Evolutionary conservation across 805 yeast genomes (phyloP).

Genomic region (Suhomyces pyralidae): DNA sequence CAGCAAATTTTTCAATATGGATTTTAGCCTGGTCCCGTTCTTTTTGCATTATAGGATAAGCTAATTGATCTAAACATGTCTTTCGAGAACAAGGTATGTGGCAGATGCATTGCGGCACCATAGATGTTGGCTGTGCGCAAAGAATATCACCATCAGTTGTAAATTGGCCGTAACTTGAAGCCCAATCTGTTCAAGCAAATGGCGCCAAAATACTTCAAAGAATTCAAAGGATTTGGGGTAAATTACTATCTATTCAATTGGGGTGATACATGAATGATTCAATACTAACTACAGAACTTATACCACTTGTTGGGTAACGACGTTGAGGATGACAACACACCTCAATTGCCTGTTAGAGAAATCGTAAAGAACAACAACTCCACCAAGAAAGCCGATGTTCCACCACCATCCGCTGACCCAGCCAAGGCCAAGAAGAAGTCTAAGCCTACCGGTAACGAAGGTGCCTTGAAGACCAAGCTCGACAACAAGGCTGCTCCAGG

Average conservation of each 20-base stretch:
- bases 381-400: conserved; percentile 79
- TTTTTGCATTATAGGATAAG: conserved; percentile 1
- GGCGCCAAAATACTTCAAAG: not conserved
- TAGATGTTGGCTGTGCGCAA: not conserved
- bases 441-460: conserved; percentile 81
- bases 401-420: conserved; percentile 81
- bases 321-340: conserved; percentile 72
- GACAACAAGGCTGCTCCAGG: conserved; percentile 70
- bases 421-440: conserved; percentile 70
- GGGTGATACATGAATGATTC: not conserved
- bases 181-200: not conserved
- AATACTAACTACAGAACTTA: conserved; percentile 53
- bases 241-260: not conserved
- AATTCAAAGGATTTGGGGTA: not conserved
- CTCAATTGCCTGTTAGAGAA: conserved; percentile 61
- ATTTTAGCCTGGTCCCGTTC: not conserved
- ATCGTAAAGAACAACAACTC: conserved; percentile 78
- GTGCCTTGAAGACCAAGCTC: conserved; percentile 61
- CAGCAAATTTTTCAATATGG: conserved; percentile 11
- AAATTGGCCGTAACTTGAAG: not conserved
- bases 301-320: conserved; percentile 85
- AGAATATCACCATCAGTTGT: not conserved
- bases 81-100: conserved; percentile 48
- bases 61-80: conserved; percentile 29
- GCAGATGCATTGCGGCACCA: not conserved